Evolutionary conservation across 768 basidiomycete genomes (phyloP).

Genomic region (Rhodotorula sphaerocarpa): DNA sequence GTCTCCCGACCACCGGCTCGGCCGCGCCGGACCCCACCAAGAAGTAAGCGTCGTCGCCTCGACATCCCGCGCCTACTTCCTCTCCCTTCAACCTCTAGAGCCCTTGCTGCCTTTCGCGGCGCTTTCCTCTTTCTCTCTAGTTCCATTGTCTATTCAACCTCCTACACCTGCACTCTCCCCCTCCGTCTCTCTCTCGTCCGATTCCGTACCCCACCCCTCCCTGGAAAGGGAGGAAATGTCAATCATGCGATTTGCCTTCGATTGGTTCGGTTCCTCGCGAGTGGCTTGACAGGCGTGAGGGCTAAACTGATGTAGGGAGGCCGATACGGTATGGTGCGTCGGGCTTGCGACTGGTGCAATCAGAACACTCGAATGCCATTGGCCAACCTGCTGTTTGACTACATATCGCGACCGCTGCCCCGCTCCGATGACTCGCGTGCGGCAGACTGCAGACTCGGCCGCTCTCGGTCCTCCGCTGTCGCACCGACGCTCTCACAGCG

Average conservation of each 20-base stretch:
- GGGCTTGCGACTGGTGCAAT: too few species aligned
- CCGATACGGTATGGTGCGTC: too few species aligned
- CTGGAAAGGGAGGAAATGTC: background rate
- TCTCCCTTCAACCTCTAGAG: background rate
- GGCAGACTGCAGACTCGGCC: too few species aligned
- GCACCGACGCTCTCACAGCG: too few species aligned
- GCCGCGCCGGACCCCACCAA: conserved; percentile 20
- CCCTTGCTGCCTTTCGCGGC: background rate
- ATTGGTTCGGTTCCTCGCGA: too few species aligned
- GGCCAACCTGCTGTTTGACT: too few species aligned
- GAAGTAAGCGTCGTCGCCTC: conserved; percentile 15
- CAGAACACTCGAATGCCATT: too few species aligned
- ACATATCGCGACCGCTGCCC: too few species aligned
- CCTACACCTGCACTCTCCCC: background rate
- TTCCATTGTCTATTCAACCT: background rate
- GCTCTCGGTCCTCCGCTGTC: too few species aligned
- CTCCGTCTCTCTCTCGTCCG: background rate
- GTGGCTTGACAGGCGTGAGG: too few species aligned
- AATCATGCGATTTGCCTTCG: background rate
- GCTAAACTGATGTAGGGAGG: too few species aligned
- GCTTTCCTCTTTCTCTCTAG: background rate
- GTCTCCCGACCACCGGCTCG: conserved; percentile 34
- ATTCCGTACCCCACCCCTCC: background rate
- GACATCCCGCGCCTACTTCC: background rate
- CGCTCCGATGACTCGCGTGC: too few species aligned